phyloP scores from a whole-genome alignment of 805 yeast species.

The Candida succiphila region DNA sequence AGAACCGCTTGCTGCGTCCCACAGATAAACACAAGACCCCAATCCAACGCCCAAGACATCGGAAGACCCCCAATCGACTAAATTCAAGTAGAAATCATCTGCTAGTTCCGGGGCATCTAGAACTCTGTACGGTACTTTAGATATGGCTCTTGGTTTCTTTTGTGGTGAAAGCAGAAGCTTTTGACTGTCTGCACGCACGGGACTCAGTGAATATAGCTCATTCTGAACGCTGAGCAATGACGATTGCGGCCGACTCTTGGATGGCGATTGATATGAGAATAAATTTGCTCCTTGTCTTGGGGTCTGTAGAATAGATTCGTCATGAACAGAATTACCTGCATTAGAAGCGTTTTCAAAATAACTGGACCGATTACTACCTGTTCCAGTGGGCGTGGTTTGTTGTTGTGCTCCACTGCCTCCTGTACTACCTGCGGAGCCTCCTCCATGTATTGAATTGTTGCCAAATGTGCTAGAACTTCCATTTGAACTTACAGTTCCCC shows the following conservation, averaged over 20 bases:
- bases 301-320: conserved; percentile 16
- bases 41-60: conserved; percentile 86
- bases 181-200: conserved; percentile 85
- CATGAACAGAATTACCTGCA: neutral
- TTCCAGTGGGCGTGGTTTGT: conserved; percentile 19
- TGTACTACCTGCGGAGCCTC: conserved; percentile 9
- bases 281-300: conserved; percentile 40
- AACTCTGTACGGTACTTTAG: conserved; percentile 85
- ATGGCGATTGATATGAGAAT: conserved; percentile 68
- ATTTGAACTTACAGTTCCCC: neutral
- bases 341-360: neutral
- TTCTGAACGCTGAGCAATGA: conserved; percentile 52
- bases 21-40: conserved; percentile 77
- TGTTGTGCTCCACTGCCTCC: conserved; percentile 3
- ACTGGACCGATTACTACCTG: conserved; percentile 5
- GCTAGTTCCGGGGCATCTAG: conserved; percentile 93
- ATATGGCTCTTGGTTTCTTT: conserved; percentile 64
- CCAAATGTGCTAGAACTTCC: conserved; percentile 11
- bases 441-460: neutral
- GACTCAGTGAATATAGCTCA: conserved; percentile 72
- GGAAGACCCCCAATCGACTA: conserved; percentile 92
- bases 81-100: conserved; percentile 86
- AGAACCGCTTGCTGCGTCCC: conserved; percentile 81
- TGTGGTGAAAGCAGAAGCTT: conserved; percentile 71
- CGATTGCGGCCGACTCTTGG: conserved; percentile 51